These are phyloP conservation scores for Chrysopogon serrulatus DNA, from an alignment of 176 grass and related monocot species.

Conservation along the genomic window DNA sequence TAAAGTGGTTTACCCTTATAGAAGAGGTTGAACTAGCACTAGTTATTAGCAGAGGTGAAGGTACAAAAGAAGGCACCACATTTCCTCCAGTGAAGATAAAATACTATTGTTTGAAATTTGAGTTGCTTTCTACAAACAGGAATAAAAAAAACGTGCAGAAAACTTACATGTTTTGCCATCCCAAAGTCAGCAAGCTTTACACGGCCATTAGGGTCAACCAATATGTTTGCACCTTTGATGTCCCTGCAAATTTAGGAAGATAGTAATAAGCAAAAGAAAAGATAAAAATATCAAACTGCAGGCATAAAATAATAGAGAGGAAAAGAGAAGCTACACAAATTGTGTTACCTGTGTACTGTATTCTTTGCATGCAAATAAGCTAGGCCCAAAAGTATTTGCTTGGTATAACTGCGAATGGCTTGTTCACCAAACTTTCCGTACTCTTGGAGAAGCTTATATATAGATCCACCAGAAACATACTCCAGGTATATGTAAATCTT, in stretches of 20 bases:
- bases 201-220: conserved; percentile 94
- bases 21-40: neutral
- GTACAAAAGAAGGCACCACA: neutral
- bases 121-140: conserved; percentile 22
- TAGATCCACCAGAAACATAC: conserved; percentile 98
- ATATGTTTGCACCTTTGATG: conserved; percentile 99
- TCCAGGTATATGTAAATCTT: conserved; percentile 98
- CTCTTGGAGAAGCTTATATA: conserved; percentile 97
- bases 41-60: neutral
- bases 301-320: conserved; percentile 17
- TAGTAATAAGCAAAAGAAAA: conserved; percentile 33
- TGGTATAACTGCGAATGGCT: conserved; percentile 93
- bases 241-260: conserved; percentile 56
- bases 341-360: conserved; percentile 86
- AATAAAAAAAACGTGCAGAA: neutral
- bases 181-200: conserved; percentile 98
- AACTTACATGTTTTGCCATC: conserved; percentile 95
- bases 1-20: conserved; percentile 8
- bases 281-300: conserved; percentile 14
- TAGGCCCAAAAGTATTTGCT: conserved; percentile 96
- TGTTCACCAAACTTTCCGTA: conserved; percentile 93
- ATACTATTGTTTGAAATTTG: conserved; percentile 4
- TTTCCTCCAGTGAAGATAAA: conserved; percentile 7
- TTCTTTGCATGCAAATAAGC: conserved; percentile 96
- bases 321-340: conserved; percentile 6